These are phyloP conservation scores for Saccharum spontaneum DNA, from an alignment of 176 grass and related monocot species.

Conservation along the genomic window DNA sequence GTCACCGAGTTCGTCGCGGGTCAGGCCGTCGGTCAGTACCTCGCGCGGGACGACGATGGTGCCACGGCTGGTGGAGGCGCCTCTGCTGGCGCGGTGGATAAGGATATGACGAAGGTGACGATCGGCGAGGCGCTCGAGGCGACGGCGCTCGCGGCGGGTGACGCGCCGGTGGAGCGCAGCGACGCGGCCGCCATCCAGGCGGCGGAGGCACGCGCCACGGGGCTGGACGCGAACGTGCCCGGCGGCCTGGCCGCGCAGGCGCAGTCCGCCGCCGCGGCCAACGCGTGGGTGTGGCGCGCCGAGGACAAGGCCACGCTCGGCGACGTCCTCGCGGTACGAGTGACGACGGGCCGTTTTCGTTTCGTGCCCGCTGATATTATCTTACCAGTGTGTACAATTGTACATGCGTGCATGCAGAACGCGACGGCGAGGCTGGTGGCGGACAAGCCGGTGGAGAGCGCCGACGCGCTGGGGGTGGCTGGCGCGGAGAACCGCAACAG, in stretches of 20 bases:
- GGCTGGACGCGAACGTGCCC: conserved; percentile 29
- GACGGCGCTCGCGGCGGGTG: conserved; percentile 14
- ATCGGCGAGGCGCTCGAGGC: conserved; percentile 58
- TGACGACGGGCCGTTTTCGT: not conserved
- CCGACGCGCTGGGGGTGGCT: conserved; percentile 51
- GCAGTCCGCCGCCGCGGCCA: conserved; percentile 45
- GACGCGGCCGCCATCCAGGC: conserved; percentile 80
- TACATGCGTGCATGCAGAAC: conserved; percentile 26
- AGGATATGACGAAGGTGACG: conserved; percentile 38
- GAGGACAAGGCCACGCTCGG: conserved; percentile 60
- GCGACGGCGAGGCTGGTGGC: conserved; percentile 44
- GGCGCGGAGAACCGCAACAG: conserved; percentile 56
- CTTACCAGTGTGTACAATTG: not conserved
- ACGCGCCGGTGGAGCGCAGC: conserved; percentile 58
- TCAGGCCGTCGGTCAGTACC: conserved; percentile 46
- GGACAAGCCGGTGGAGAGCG: conserved; percentile 61
- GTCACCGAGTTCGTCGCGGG: conserved; percentile 76
- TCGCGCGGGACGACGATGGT: conserved; percentile 16
- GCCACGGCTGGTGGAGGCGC: not conserved
- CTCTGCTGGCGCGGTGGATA: not conserved
- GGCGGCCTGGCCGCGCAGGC: conserved; percentile 53
- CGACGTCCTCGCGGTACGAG: conserved; percentile 56
- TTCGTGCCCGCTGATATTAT: not conserved
- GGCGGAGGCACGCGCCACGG: conserved; percentile 48
- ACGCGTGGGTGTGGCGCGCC: conserved; percentile 28